Evolutionary conservation across 1,139 yeast genomes (phyloP), one percentile per base, ranked within the genome.

Genomic region (Kodamaea arcana): DNA sequence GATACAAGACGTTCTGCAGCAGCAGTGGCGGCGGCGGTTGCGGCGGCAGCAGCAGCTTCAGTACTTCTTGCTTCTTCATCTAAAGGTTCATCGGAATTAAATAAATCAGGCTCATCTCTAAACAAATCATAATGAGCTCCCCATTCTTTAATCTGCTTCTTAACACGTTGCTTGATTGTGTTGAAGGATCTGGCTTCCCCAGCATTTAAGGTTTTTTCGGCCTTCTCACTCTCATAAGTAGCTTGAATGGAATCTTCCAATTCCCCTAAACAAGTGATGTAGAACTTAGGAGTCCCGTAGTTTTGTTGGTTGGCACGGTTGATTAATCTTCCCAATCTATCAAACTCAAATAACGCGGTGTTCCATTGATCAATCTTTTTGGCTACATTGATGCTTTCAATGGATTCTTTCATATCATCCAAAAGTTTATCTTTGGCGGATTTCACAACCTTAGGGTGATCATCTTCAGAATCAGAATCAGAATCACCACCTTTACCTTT

Each of bases 351-450:
- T 41, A 83, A 75, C 32, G 85, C 83, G 31, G 75, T 69, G 35
- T 80, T 75, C 96, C 97, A 92, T 60, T 85, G 92, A 52, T 80
- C 80, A 47, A 74, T 74, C 62, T 75, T 75, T 61, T 72, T 83
- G 42, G 80, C 82, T 45, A 72, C 75, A 52, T 83, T 92, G 52
- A 88, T 77, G 40, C 78, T 70, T 53, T 78, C 83, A 51, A 83
- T 75, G 27, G 78, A 64, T 24, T 72, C 71, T 50, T 78, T 82
- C 67, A 92, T 76, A 60, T 92, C 98, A 57, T 88, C 97, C 47
- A 87, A 59, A 43, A 90, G 72, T 65, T 90, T 94, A 48, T 90
- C 97, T 65, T 84, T 87, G 39, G 97, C 96, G 41, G 94, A 80
- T 65, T 85, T 90, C 50, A 92, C 97, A 32, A 88, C 87, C 52